Evolutionary conservation across 331 rosid genomes (phyloP).

Genomic region (Spiraea crenata): DNA sequence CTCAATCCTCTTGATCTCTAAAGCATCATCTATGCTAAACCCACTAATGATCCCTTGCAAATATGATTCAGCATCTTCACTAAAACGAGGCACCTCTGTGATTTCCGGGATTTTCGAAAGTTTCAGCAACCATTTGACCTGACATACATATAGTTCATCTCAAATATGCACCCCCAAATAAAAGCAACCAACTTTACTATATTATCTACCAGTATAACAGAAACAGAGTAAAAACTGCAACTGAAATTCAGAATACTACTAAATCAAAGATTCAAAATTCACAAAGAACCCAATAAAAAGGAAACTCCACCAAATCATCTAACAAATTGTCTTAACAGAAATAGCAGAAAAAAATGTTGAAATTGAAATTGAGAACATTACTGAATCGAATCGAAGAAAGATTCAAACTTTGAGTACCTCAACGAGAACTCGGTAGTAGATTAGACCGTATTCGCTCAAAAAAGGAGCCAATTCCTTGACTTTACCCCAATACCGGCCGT

Average conservation of each 20-base stretch:
- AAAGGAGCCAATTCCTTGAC: conserved; percentile 73
- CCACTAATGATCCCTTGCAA: conserved; percentile 54
- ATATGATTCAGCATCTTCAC: conserved; percentile 48
- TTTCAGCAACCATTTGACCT: conserved; percentile 82
- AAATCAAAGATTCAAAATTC: too few species aligned
- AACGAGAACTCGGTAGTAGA: conserved; percentile 69
- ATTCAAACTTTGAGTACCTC: conserved; percentile 47
- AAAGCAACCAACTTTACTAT: too few species aligned
- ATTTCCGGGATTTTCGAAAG: conserved; percentile 69
- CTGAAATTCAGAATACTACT: too few species aligned
- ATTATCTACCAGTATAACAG: too few species aligned
- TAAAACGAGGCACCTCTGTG: conserved; percentile 74
- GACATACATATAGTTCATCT: background rate
- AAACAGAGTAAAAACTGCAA: too few species aligned
- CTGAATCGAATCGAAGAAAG: background rate
- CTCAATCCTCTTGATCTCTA: conserved; percentile 73
- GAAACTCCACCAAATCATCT: too few species aligned
- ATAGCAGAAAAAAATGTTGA: background rate
- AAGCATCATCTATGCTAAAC: conserved; percentile 56
- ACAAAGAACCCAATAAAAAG: background rate
- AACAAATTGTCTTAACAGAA: background rate
- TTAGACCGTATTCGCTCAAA: conserved; percentile 74
- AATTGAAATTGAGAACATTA: background rate
- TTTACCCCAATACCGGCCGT: conserved; percentile 82
- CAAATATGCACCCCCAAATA: too few species aligned